These are phyloP conservation scores for Arabidopsis arenosa DNA, from an alignment of 345 rosid genomes.

Conservation along the genomic window DNA sequence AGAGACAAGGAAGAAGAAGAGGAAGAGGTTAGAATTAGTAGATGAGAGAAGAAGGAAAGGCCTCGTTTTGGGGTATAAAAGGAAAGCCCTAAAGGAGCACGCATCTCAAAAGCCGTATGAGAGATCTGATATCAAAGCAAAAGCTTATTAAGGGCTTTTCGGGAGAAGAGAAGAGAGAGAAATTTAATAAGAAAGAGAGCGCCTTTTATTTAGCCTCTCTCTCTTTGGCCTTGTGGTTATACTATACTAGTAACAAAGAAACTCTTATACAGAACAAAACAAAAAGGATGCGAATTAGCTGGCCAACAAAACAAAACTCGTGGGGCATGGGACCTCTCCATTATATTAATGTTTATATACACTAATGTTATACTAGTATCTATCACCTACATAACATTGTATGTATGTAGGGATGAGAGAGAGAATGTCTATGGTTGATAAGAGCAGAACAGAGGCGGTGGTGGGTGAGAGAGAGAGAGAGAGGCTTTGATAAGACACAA, in stretches of 20 bases:
- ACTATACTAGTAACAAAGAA: conserved; percentile 9
- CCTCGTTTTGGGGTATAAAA: conserved; percentile 53
- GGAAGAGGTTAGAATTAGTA: conserved; percentile 20
- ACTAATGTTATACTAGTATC: background rate
- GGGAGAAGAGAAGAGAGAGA: conserved; percentile 42
- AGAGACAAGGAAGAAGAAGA: conserved; percentile 26
- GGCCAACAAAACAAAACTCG: conserved; percentile 55
- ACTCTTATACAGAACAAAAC: conserved; percentile 15
- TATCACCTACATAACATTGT: background rate
- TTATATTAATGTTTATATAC: background rate
- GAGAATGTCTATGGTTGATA: conserved; percentile 41
- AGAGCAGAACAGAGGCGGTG: conserved; percentile 38
- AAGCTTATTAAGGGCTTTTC: conserved; percentile 38
- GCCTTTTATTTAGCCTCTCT: conserved; percentile 43
- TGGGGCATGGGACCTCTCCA: conserved; percentile 40
- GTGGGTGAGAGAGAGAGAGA: conserved; percentile 19
- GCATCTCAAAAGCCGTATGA: conserved; percentile 53
- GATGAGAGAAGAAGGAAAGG: conserved; percentile 44
- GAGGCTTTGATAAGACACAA: conserved; percentile 54
- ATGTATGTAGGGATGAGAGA: conserved; percentile 1
- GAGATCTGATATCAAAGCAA: conserved; percentile 47
- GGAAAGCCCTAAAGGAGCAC: conserved; percentile 54
- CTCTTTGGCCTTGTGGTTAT: conserved; percentile 40
- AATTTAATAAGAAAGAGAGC: conserved; percentile 31
- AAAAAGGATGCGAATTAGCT: conserved; percentile 55